These are phyloP conservation scores for Coleophoma crateriformis DNA, from an alignment of 2,329 filamentous ascomycete species.

Conservation along the genomic window DNA sequence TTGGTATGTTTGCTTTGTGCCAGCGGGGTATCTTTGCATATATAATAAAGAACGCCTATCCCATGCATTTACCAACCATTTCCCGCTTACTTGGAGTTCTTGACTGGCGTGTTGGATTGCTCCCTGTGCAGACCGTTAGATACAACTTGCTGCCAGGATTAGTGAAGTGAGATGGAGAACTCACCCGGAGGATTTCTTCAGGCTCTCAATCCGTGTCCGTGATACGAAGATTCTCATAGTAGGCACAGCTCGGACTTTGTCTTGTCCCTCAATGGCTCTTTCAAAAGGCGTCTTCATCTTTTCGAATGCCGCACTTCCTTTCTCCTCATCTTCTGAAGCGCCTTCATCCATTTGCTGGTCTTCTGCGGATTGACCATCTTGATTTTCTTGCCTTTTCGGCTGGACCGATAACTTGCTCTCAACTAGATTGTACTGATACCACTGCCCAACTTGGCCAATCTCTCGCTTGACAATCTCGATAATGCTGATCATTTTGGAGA, in stretches of 20 bases:
- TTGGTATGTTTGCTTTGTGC: too few relatives aligned
- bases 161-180: too few relatives aligned
- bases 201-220: conserved; percentile 43
- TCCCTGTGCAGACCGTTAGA: neutral
- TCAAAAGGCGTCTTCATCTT: conserved; percentile 51
- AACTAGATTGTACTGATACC: conserved; percentile 32
- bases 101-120: too few relatives aligned
- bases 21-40: too few relatives aligned
- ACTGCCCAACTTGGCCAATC: conserved; percentile 38
- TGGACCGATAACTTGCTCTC: conserved; percentile 14
- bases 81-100: too few relatives aligned
- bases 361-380: conserved; percentile 17
- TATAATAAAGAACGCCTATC: too few relatives aligned
- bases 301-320: conserved; percentile 44
- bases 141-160: too few relatives aligned
- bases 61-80: too few relatives aligned
- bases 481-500: conserved; percentile 63
- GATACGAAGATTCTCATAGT: conserved; percentile 59
- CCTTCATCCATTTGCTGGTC: conserved; percentile 35
- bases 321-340: conserved; percentile 23
- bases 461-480: conserved; percentile 59
- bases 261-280: conserved; percentile 41
- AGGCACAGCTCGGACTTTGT: conserved; percentile 40
- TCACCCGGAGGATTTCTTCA: conserved; percentile 37
- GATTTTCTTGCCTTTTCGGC: neutral